Base-by-base conservation (phyloP, 129 eudicot species). In the Artemisia annua region DNA sequence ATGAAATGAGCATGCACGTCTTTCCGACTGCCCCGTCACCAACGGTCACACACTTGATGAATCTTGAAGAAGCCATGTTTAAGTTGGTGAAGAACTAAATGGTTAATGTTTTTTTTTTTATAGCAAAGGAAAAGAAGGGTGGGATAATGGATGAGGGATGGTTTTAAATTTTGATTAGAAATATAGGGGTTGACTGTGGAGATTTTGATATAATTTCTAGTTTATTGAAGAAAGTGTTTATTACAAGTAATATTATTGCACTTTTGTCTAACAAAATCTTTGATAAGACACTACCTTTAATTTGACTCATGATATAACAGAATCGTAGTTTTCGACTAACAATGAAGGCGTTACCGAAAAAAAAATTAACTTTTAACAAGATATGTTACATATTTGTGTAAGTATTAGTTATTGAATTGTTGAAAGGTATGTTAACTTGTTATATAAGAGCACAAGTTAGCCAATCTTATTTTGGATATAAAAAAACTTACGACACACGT, bases 21-120 rank as follows among this genome's bases (percentile, higher is more conserved):
- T 90, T 90, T 30, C 96, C 96, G 0, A 90, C 96, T 3, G 94
- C 96, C n/a, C 96, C 96, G 66, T 90, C 96, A 62, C 96, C 96
- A 5, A 90, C 89, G 2, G 94, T 90, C 24, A 90, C 96, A 67
- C 96, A 90, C 75, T 90, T 90, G 78, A 90, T 79, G 66, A 87
- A 90, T 74, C 87, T 87, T 48, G 70, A 66, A 18, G 70, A 66
- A 66, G 70, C 55, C 70, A 66, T 66, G 46, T 44, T 16, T 66
- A 10, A 46, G 22, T 66, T 66, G 30, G 30, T 66, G 70, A 46
- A 66, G 30, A 66, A 43, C 14, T 32, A 44, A 43, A 44, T 19
- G 69, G 69, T 46, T 11, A 43, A 66, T 39, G 28, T 39, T 2
- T 43, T 11, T n/a, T 20, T 20, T 65, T 66, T 66, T 66, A 66